A percentile compares a stretch with the other conserved stretches of the same genome.
These are phyloP conservation scores for Trametopsis cervina DNA, from an alignment of 768 basidiomycete species.

Conservation along the genomic window DNA sequence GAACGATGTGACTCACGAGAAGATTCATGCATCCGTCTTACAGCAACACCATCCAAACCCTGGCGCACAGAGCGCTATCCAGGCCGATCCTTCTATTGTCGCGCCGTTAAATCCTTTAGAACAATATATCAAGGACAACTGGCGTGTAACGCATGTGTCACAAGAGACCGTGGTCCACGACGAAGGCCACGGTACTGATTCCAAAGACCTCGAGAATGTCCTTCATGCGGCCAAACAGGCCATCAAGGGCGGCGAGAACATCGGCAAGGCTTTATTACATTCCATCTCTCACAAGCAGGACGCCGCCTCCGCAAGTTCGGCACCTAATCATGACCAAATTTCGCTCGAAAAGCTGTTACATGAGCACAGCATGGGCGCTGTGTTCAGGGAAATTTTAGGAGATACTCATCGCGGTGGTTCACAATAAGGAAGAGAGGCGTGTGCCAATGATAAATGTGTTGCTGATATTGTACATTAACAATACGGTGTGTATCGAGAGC, in stretches of 20 bases:
- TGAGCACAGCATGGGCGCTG: constrained; percentile 14
- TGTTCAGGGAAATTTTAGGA: constrained; percentile 13
- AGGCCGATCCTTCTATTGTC: constrained; percentile 39
- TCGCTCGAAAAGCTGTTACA: constrained; percentile 1
- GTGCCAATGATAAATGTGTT: no score
- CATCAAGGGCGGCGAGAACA: background rate
- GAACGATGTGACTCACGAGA: constrained; percentile 47
- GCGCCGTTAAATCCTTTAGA: constrained; percentile 43
- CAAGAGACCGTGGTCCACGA: background rate
- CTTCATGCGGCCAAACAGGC: constrained; percentile 4
- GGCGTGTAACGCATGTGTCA: constrained; percentile 33
- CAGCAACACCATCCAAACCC: constrained; percentile 33
- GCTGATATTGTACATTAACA: no score
- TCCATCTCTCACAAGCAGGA: constrained; percentile 8
- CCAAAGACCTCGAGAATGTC: background rate
- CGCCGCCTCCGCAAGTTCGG: background rate
- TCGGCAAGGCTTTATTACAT: background rate
- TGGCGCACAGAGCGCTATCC: constrained; percentile 29
- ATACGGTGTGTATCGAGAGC: no score
- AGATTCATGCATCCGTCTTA: constrained; percentile 53
- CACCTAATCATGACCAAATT: background rate
- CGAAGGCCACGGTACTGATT: background rate
- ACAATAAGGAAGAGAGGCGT: no score
- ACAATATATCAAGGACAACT: constrained; percentile 37
- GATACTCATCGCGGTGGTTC: no score